Evolutionary conservation across 2,329 filamentous ascomycete genomes (phyloP).

Genomic region (Verticillium nonalfalfae): DNA sequence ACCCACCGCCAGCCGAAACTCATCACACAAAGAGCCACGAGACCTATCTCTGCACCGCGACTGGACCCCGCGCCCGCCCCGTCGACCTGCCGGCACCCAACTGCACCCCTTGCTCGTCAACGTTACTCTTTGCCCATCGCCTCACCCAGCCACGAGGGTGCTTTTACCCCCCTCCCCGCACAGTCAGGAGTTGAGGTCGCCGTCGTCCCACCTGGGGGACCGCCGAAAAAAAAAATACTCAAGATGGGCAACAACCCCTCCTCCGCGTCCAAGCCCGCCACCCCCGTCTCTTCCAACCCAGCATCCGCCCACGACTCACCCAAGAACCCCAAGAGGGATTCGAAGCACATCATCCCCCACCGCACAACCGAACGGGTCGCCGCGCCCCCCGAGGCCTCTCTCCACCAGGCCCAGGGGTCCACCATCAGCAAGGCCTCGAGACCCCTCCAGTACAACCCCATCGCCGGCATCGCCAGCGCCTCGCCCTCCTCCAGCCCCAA

Average conservation of each 20-base stretch:
- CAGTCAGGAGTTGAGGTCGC: not conserved
- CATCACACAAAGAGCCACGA: not conserved
- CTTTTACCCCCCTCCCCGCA: too few species aligned
- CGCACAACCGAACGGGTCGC: slow-evolving; percentile 49
- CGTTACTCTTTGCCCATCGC: not conserved
- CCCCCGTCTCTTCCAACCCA: slow-evolving; percentile 16
- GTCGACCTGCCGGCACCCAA: not conserved
- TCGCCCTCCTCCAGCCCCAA: slow-evolving; percentile 27
- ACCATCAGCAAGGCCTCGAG: slow-evolving; percentile 39
- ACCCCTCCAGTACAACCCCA: slow-evolving; percentile 40
- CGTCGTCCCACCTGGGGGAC: not conserved
- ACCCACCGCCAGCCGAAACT: not conserved
- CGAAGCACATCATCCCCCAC: slow-evolving; percentile 48
- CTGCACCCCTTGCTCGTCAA: not conserved
- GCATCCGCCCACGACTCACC: slow-evolving; percentile 20
- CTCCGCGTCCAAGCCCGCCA: slow-evolving; percentile 23
- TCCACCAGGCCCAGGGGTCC: slow-evolving; percentile 54
- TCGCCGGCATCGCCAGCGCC: slow-evolving; percentile 38
- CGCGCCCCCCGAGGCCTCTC: slow-evolving; percentile 56
- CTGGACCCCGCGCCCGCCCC: not conserved
- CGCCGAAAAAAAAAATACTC: not conserved
- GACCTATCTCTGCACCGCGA: not conserved
- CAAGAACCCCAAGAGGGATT: slow-evolving; percentile 29
- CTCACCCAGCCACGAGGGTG: not conserved
- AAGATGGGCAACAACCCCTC: slow-evolving; percentile 30